Evolutionary conservation across 2,329 filamentous ascomycete genomes (phyloP).

Genomic region (Alternaria sp.): DNA sequence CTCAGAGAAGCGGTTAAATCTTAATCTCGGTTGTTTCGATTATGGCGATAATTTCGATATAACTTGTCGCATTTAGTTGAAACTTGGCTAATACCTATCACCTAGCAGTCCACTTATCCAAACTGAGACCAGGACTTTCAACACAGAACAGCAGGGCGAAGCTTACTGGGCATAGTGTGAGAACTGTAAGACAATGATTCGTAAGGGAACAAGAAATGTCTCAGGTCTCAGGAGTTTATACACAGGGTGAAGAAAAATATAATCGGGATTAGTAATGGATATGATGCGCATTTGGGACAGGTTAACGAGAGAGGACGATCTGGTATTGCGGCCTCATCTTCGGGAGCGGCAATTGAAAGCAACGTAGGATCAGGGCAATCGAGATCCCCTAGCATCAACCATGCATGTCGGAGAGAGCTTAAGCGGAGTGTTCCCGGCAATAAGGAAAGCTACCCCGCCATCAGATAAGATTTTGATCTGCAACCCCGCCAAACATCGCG

Average conservation of each 20-base stretch:
- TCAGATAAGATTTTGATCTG: constrained; percentile 17
- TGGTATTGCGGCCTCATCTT: neutral
- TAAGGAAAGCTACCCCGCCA: constrained; percentile 13
- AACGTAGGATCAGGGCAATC: neutral
- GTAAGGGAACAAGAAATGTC: neutral
- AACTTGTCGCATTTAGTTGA: too few relatives aligned
- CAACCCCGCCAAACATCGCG: constrained; percentile 10
- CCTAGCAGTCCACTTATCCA: neutral
- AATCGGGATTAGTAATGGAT: neutral
- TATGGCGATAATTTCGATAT: too few relatives aligned
- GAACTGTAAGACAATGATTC: neutral
- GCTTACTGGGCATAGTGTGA: neutral
- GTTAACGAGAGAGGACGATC: neutral
- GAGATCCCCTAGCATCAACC: neutral
- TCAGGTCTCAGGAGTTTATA: neutral
- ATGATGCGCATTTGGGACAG: neutral
- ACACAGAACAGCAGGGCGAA: neutral
- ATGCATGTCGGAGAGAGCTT: neutral
- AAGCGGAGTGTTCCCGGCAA: neutral
- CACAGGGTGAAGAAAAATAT: neutral
- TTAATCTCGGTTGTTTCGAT: too few relatives aligned
- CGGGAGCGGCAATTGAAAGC: neutral
- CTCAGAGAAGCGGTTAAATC: too few relatives aligned
- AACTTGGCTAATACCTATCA: too few relatives aligned
- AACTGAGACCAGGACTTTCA: neutral